These are phyloP conservation scores for Candida tallmaniae DNA, from an alignment of 805 yeast species.

Conservation along the genomic window DNA sequence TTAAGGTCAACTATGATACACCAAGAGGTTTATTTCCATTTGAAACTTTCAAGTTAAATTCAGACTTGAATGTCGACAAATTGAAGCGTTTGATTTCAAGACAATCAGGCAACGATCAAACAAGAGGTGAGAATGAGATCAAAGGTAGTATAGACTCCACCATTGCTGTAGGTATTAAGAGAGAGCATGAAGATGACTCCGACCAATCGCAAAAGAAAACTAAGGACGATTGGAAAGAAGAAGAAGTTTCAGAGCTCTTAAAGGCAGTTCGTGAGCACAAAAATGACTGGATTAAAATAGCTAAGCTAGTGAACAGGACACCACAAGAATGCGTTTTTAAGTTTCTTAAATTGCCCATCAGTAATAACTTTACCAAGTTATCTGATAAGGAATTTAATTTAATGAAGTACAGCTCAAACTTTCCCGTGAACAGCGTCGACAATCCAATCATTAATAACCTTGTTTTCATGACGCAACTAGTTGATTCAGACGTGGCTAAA, in stretches of 20 bases:
- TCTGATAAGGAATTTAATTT: conserved; percentile 57
- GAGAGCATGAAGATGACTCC: neutral
- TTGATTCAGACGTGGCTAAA: conserved; percentile 80
- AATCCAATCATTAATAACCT: conserved; percentile 94
- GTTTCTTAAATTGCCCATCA: conserved; percentile 76
- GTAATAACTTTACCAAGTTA: conserved; percentile 61
- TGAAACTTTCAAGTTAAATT: conserved; percentile 69
- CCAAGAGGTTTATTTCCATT: conserved; percentile 93
- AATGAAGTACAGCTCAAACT: conserved; percentile 73
- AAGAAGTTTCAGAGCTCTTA: conserved; percentile 56
- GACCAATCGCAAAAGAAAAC: conserved; percentile 17
- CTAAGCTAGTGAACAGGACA: conserved; percentile 63
- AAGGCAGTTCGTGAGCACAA: conserved; percentile 58
- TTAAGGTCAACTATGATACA: conserved; percentile 74
- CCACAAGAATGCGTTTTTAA: conserved; percentile 77
- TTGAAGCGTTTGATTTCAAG: conserved; percentile 24
- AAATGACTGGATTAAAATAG: conserved; percentile 77
- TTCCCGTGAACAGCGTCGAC: conserved; percentile 81
- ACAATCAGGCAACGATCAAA: conserved; percentile 1
- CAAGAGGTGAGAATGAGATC: neutral
- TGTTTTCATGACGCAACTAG: conserved; percentile 78
- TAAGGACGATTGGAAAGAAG: conserved; percentile 58
- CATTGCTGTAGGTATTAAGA: conserved; percentile 1
- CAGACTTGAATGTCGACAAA: conserved; percentile 42
- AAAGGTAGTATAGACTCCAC: neutral